A percentile compares a stretch with the other conserved stretches of the same genome.
phyloP scores from a whole-genome alignment of 1,139 yeast species.

The Nakaseomyces uthaithaninus region DNA sequence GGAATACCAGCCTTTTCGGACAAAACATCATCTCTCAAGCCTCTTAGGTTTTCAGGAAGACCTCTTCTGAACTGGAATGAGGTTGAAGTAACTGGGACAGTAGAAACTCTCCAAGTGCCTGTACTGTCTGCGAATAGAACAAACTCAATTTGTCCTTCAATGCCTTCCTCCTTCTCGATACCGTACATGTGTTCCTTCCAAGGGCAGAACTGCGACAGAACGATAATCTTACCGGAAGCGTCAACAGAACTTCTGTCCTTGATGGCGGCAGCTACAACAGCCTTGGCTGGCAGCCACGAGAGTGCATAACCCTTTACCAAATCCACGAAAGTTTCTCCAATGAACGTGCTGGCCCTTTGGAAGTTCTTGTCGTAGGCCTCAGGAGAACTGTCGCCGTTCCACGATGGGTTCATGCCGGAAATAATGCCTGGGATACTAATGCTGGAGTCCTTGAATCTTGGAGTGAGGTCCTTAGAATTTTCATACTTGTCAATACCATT shows the following conservation, averaged over 20 bases:
- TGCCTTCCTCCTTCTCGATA: slow-evolving; percentile 54
- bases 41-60: slow-evolving; percentile 88
- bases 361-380: slow-evolving; percentile 61
- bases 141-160: slow-evolving; percentile 55
- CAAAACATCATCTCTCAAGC: slow-evolving; percentile 79
- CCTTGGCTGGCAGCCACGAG: slow-evolving; percentile 88
- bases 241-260: slow-evolving; percentile 46
- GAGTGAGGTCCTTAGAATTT: slow-evolving; percentile 37
- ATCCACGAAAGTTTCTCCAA: slow-evolving; percentile 72
- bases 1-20: slow-evolving; percentile 65
- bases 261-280: slow-evolving; percentile 65
- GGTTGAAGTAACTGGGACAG: slow-evolving; percentile 67
- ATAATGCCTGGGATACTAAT: slow-evolving; percentile 77
- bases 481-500: slow-evolving; percentile 80
- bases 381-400: slow-evolving; percentile 63
- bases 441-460: slow-evolving; percentile 46
- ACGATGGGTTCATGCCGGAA: slow-evolving; percentile 72
- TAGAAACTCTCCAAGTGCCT: slow-evolving; percentile 79
- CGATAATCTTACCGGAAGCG: slow-evolving; percentile 60
- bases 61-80: slow-evolving; percentile 83
- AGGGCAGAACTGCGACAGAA: slow-evolving; percentile 69
- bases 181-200: slow-evolving; percentile 90
- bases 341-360: slow-evolving; percentile 61
- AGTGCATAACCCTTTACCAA: slow-evolving; percentile 66
- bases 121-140: slow-evolving; percentile 72